A percentile compares a stretch with the other conserved stretches of the same genome.
phyloP scores from a whole-genome alignment of 78 protist genomes.

The Parvularia atlantis region DNA sequence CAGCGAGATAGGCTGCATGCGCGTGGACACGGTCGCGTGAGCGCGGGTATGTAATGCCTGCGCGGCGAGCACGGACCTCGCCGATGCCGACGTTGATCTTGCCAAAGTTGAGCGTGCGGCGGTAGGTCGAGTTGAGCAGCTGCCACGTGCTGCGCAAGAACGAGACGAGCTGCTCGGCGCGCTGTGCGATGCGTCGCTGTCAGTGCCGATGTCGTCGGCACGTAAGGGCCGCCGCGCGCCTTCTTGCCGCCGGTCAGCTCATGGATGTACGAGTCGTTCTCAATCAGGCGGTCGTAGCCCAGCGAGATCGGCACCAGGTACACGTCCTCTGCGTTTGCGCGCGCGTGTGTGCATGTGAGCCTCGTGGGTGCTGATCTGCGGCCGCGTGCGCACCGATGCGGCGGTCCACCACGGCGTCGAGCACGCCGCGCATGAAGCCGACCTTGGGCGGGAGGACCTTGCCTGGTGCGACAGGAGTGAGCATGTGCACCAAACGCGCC shows the following conservation, averaged over 20 bases:
- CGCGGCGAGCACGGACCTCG: too few species aligned
- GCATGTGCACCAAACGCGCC: constrained; percentile 21
- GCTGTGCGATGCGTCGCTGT: too few species aligned
- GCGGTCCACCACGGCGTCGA: constrained; percentile 20
- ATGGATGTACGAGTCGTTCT: background rate
- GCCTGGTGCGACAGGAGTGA: too few species aligned
- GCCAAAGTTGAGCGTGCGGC: background rate
- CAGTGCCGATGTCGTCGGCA: background rate
- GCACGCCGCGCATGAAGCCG: constrained; percentile 42
- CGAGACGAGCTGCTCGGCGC: background rate
- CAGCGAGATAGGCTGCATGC: constrained; percentile 3
- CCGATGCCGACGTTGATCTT: constrained; percentile 15
- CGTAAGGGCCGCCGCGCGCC: background rate
- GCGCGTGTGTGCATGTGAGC: too few species aligned
- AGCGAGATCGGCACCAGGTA: constrained; percentile 16
- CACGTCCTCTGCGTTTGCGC: too few species aligned
- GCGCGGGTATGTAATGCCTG: too few species aligned
- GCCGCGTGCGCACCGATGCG: too few species aligned
- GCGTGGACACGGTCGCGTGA: too few species aligned
- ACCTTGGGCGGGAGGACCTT: constrained; percentile 56
- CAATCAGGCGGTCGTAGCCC: constrained; percentile 19
- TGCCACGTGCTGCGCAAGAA: background rate
- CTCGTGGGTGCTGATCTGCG: too few species aligned
- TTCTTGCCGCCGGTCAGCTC: constrained; percentile 20
- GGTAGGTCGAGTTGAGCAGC: background rate